Evolutionary conservation across 768 basidiomycete species (phyloP).

Genomic region (Leccinum fibrillosum): DNA sequence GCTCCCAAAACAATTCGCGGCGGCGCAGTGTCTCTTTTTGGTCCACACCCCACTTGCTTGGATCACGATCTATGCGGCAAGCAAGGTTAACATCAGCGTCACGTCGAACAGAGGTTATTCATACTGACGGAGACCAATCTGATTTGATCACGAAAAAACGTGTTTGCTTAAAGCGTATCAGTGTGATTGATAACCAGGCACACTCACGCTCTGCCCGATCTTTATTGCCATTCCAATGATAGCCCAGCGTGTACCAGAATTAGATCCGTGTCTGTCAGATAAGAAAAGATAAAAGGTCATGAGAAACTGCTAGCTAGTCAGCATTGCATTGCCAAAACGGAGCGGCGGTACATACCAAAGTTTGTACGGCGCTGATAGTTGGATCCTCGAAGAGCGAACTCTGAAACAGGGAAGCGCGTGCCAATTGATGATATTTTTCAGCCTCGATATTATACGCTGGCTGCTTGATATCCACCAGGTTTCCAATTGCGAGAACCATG

Average conservation of each 20-base stretch:
- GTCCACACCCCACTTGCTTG: slow-evolving; percentile 63
- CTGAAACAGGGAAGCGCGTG: slow-evolving; percentile 62
- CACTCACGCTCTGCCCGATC: slow-evolving; percentile 64
- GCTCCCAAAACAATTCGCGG: slow-evolving; percentile 69
- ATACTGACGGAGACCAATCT: slow-evolving; percentile 70
- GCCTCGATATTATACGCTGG: slow-evolving; percentile 64
- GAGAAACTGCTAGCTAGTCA: slow-evolving; percentile 44
- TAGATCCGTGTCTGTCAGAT: slow-evolving; percentile 63
- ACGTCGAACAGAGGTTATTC: not conserved
- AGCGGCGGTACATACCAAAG: slow-evolving; percentile 45
- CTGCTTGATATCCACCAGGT: slow-evolving; percentile 53
- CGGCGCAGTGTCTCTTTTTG: slow-evolving; percentile 54
- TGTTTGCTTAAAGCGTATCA: not conserved
- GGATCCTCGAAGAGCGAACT: slow-evolving; percentile 65
- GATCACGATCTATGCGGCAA: slow-evolving; percentile 54
- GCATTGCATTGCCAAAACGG: slow-evolving; percentile 28
- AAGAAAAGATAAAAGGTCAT: slow-evolving; percentile 72
- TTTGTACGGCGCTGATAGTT: slow-evolving; percentile 64
- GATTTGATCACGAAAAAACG: slow-evolving; percentile 10
- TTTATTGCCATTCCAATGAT: slow-evolving; percentile 70
- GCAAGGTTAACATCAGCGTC: slow-evolving; percentile 7
- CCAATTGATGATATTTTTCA: slow-evolving; percentile 67
- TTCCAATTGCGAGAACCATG: slow-evolving; percentile 65
- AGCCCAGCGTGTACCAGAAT: slow-evolving; percentile 62
- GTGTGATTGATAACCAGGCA: slow-evolving; percentile 12